These are phyloP conservation scores for Aspergillus jensenii DNA, from an alignment of 2,329 filamentous ascomycete genomes.

Conservation along the genomic window DNA sequence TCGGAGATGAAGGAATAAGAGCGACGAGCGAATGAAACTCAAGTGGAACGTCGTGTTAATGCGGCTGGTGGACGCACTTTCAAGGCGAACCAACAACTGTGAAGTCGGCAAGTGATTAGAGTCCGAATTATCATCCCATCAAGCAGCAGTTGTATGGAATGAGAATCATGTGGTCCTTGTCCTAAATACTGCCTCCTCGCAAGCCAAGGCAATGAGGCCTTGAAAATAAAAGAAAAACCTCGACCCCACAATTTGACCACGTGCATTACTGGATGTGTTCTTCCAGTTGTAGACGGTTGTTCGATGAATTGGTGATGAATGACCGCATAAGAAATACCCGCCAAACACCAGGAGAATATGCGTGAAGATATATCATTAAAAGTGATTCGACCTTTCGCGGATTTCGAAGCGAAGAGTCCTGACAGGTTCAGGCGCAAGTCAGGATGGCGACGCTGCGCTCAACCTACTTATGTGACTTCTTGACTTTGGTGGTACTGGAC, in stretches of 20 bases:
- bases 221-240: not conserved
- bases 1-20: not conserved
- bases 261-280: slow-evolving; percentile 4
- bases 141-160: not conserved
- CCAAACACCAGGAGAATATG: slow-evolving; percentile 3
- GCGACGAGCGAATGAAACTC: not conserved
- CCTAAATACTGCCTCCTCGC: not conserved
- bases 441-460: not conserved
- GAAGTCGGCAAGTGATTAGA: slow-evolving; percentile 18
- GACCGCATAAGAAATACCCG: slow-evolving; percentile 10
- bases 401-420: slow-evolving; percentile 15
- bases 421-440: slow-evolving; percentile 13
- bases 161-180: not conserved
- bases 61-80: slow-evolving; percentile 3
- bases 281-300: slow-evolving; percentile 4
- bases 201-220: not conserved
- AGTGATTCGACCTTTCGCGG: slow-evolving; percentile 16
- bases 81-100: slow-evolving; percentile 8
- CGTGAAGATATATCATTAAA: not conserved
- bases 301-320: not conserved
- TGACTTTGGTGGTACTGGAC: slow-evolving; percentile 53
- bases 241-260: not conserved
- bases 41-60: not conserved
- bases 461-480: slow-evolving; percentile 43
- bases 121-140: slow-evolving; percentile 1